A percentile compares a stretch with the other conserved stretches of the same genome.
Conservation (phyloP, 441 rosid genomes). For the Theobroma grandiflorum region DNA sequence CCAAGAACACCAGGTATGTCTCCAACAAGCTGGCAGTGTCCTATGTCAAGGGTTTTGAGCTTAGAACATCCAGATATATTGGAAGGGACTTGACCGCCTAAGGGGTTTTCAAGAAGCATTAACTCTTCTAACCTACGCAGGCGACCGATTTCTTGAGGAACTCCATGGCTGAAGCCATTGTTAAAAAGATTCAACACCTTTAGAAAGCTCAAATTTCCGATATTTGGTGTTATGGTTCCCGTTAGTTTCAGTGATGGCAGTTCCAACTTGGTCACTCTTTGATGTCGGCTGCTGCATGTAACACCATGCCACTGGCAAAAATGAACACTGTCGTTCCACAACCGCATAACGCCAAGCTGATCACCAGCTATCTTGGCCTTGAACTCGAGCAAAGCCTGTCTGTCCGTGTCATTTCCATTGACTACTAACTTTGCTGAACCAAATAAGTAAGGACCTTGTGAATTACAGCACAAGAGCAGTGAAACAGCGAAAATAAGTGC, state of each 20-base stretch:
- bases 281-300: slow-evolving; percentile 20
- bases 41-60: not conserved
- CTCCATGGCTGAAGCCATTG: slow-evolving; percentile 28
- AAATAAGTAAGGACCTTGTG: not conserved
- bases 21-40: not conserved
- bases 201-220: slow-evolving; percentile 35
- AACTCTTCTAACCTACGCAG: not conserved
- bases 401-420: not conserved
- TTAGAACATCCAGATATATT: slow-evolving; percentile 15
- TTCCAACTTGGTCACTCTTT: slow-evolving; percentile 12
- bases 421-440: not conserved
- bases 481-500: too few relatives aligned
- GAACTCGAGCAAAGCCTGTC: not conserved
- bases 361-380: not conserved
- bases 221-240: not conserved
- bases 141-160: slow-evolving; percentile 13
- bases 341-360: not conserved
- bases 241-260: not conserved
- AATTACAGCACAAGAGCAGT: not conserved
- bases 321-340: slow-evolving; percentile 33
- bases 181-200: not conserved
- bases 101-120: not conserved
- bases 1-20: slow-evolving; percentile 21
- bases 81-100: slow-evolving; percentile 13
- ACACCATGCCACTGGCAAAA: slow-evolving; percentile 32